Conservation (phyloP, 805 yeast species). For the Candida ponderosae region DNA sequence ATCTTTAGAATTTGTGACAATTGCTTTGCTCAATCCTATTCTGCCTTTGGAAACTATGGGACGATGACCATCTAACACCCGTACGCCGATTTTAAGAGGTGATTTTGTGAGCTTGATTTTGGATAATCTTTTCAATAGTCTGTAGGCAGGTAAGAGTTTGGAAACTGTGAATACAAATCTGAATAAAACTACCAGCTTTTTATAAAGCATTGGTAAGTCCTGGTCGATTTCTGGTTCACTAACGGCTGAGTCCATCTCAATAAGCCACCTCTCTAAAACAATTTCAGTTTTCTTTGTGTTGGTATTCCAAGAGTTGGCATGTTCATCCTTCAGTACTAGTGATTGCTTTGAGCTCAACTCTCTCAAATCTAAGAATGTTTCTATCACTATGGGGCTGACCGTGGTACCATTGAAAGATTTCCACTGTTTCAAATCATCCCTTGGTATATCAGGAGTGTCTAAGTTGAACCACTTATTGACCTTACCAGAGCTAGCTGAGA, state of each 20-base stretch:
- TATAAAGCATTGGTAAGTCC: conserved; percentile 65
- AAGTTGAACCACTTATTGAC: conserved; percentile 59
- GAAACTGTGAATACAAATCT: conserved; percentile 64
- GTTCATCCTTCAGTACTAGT: conserved; percentile 49
- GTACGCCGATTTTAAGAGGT: conserved; percentile 44
- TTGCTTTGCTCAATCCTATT: conserved; percentile 70
- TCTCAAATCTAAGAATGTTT: conserved; percentile 68
- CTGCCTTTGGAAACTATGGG: conserved; percentile 79
- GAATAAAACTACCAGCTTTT: conserved; percentile 64
- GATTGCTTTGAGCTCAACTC: conserved; percentile 48
- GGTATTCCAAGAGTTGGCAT: conserved; percentile 46
- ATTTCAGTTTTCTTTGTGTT: conserved; percentile 68
- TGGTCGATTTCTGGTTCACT: conserved; percentile 23
- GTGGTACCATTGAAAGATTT: conserved; percentile 22
- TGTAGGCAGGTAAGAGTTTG: conserved; percentile 66
- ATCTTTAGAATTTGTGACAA: conserved; percentile 31
- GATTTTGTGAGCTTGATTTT: conserved; percentile 27
- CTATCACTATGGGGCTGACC: conserved; percentile 82
- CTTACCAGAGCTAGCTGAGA: conserved; percentile 13
- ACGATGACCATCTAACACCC: conserved; percentile 67
- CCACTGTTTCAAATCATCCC: conserved; percentile 65
- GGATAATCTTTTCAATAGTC: conserved; percentile 39
- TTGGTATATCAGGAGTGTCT: conserved; percentile 30
- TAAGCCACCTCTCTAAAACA: conserved; percentile 91
- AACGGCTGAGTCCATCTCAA: conserved; percentile 60